Base-by-base conservation (phyloP, 108 stramenopile genomes). In the Pseudonitzschia pungens region DNA sequence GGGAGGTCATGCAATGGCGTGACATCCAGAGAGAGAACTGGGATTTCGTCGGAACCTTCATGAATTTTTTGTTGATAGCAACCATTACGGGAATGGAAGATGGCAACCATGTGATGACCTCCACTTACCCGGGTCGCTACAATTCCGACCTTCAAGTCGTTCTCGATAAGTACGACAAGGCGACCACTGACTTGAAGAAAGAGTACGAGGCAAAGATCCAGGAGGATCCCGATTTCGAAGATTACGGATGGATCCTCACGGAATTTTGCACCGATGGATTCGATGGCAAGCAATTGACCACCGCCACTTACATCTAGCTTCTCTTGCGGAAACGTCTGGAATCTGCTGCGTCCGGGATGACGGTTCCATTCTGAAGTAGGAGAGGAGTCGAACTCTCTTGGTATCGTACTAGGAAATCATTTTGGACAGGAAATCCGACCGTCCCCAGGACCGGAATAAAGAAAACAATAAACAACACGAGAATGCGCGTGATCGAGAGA, bases 81-180 rank as follows among this genome's bases (percentile, higher is more conserved):
- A 68, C 66, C n/a, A 22, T 51, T 27, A 7, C 6, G 48, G 66
- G 66, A 21, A 44, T 68, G 66, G 66, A 68, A 7, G 66, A 50
- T 4, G 27, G 29, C 43, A n/a, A 41, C 24, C 66, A 68, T 21
- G 24, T 26, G 9, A 45, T 68, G 43, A 68, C 44, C 43, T 21
- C 22, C 28, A 68, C 66, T 3, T 15, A 26, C 24, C 22, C n/a
- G n/a, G n/a, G n/a, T n/a, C n/a, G n/a, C n/a, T 68, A 68, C 66
- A 24, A n/a, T 15, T 20, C n/a, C n/a, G n/a, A 10, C 33, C 62
- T 64, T 32, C 62, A 64, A 64, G 66, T 14, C 40, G 50, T 68
- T 16, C 48, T 29, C 31, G 66, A 68, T 0, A 31, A 68, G 7
- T 68, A 68, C 42, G 66, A 48, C 28, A 21, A 27, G 22, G 26